Base-by-base conservation (phyloP, 345 rosid species). In the Bruguiera sexangula region DNA sequence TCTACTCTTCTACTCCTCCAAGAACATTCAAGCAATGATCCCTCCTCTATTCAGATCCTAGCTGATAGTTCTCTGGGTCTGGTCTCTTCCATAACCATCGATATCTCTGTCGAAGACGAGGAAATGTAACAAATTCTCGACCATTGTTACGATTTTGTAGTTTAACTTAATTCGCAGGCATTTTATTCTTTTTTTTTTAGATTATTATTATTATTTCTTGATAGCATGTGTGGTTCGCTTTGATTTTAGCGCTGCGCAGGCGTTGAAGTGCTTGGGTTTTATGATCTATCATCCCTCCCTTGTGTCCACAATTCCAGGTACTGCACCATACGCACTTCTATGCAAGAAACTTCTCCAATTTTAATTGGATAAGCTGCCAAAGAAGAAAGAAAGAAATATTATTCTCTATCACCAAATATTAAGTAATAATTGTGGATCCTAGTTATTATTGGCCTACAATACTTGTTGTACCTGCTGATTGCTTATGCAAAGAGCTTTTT, bases 241-340 rank as follows among this genome's bases (percentile, higher is more conserved):
- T 29, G 4, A 62, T 43, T 24, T 63, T 76, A 87, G 89, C 20
- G 83, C 89, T 52, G 80, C 82, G 20, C 86, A 67, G 85, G 88
- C 88, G 58, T 81, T 87, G 75, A 87, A 85, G 81, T 87, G 92
- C 36, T 62, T 82, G 70, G 86, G 89, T 16, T 84, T 85, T 74
- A 77, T 82, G 76, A 83, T 85, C 3, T 82, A 85, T 54, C 88
- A 85, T 72, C 83, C 85, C 8, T 66, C 77, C 24, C 66, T 82
- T 57, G 81, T 82, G 61, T 69, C 75, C 22, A 32, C 67, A n/a
- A 48, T 87, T 63, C 67, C 79, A 34, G 86, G 86, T 83, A 76
- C 50, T 43, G 50, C 50, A 43, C 50, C 16, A 11, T 43, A 15
- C 19, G 4, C 15, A 43, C 1, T 43, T 43, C 50, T 43, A 13